These are phyloP conservation scores for Purpureocillium lavendulum DNA, from an alignment of 2,329 filamentous ascomycete genomes.

Conservation along the genomic window DNA sequence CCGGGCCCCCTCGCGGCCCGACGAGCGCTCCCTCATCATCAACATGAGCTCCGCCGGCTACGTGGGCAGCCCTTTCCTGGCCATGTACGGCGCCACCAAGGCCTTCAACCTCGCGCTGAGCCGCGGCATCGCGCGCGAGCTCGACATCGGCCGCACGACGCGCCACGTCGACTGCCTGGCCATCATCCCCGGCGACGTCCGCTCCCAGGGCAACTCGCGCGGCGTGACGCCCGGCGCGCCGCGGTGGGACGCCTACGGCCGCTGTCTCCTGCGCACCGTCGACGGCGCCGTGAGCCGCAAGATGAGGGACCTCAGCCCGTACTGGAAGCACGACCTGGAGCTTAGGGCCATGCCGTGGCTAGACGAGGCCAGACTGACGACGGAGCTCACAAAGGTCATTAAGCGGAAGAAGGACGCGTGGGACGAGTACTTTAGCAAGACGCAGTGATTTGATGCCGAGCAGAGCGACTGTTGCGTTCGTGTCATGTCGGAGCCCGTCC, in stretches of 20 bases:
- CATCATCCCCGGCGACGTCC: conserved; percentile 19
- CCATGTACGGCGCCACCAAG: conserved; percentile 21
- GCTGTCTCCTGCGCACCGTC: conserved; percentile 11
- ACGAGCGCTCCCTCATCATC: conserved; percentile 16
- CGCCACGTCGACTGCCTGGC: conserved; percentile 18
- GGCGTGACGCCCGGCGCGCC: conserved; percentile 10
- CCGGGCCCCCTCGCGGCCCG: conserved; percentile 5
- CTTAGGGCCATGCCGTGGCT: conserved; percentile 4
- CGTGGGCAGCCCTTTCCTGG: conserved; percentile 18
- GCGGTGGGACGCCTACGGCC: conserved; percentile 5
- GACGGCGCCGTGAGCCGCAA: conserved; percentile 13
- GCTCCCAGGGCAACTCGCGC: conserved; percentile 12
- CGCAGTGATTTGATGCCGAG: neutral
- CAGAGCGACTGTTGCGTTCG: too few species aligned
- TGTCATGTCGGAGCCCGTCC: too few species aligned
- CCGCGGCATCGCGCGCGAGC: conserved; percentile 17
- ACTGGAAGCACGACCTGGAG: conserved; percentile 16
- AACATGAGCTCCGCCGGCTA: conserved; percentile 17
- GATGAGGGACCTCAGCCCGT: conserved; percentile 15
- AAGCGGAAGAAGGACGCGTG: neutral
- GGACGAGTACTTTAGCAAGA: neutral
- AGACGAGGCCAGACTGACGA: conserved; percentile 3
- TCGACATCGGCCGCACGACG: conserved; percentile 11
- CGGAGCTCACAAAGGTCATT: conserved; percentile 1
- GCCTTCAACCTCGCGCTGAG: conserved; percentile 20